These are phyloP conservation scores for Fusarium pseudonygamai DNA, from an alignment of 2,329 filamentous ascomycete species.

Conservation along the genomic window DNA sequence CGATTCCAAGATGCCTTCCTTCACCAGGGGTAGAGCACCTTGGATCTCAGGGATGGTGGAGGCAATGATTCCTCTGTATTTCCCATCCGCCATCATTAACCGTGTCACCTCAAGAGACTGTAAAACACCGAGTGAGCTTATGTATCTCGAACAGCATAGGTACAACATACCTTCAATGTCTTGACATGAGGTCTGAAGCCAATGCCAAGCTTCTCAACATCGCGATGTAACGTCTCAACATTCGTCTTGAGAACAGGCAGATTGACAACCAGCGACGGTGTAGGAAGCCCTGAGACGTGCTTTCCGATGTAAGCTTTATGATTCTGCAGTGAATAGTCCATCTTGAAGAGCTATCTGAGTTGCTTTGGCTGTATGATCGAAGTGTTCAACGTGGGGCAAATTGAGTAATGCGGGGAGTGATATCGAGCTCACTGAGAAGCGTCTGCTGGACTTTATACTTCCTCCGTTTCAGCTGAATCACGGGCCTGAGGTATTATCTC, in stretches of 20 bases:
- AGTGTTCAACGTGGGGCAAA: background rate
- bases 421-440: background rate
- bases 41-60: slow-evolving; percentile 54
- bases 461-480: background rate
- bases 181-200: slow-evolving; percentile 56
- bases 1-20: slow-evolving; percentile 53
- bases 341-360: slow-evolving; percentile 1
- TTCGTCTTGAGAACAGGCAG: slow-evolving; percentile 51
- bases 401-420: background rate
- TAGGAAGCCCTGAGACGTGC: slow-evolving; percentile 48
- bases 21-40: slow-evolving; percentile 50
- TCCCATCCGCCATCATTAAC: slow-evolving; percentile 53
- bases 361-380: background rate
- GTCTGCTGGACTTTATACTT: background rate
- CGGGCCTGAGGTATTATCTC: background rate
- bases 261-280: slow-evolving; percentile 52
- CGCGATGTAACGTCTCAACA: slow-evolving; percentile 47
- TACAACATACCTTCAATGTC: slow-evolving; percentile 51
- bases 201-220: slow-evolving; percentile 52
- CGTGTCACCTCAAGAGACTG: slow-evolving; percentile 51
- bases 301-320: slow-evolving; percentile 50
- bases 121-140: background rate
- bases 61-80: slow-evolving; percentile 50
- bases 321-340: slow-evolving; percentile 43
- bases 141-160: accelerated